Evolutionary conservation across 768 basidiomycete genomes (phyloP), one percentile per base, ranked within the genome.

Genomic region (Pulveroboletus sp.): DNA sequence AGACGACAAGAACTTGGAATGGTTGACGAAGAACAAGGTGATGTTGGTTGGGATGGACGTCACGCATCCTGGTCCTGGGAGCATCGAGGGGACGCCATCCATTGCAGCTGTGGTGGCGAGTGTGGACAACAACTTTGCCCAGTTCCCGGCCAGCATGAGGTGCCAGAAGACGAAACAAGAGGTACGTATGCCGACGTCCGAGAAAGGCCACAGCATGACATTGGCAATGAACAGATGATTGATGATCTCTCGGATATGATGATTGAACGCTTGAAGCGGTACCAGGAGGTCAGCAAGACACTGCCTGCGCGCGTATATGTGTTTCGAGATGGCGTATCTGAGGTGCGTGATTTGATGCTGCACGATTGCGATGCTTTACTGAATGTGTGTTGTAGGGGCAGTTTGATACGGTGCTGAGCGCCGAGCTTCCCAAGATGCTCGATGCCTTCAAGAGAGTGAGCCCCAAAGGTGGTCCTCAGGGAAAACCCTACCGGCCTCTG

Each of bases 1-100:
- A 10, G 83, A 84, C 29, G 62, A 71, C 0, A 57, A 50, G 2
- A 77, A 79, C 1, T 79, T 84, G 75, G 57, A 51, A 32, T 91
- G 88, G 88, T 67, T 91, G 40, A 79, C 64, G 1, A 78, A 78
- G 64, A 73, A 75, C 55, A 76, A 75, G 45, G 91, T 90, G 10
- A 92, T 93, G 85, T 69, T 93, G 60, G 82, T 93, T 4, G 90
- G 90, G 0, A 87, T 90, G 53, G 89, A 92, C 59, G 87, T 90
- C 0, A 91, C 87, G 0, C 89, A 92, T 53, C 87, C 89, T 4
- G 78, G 85, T 2, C 84, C 85, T 1, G 75, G 69, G 6, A 86
- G 85, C 54, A 63, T 72, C 43, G 74, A 75, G 3, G 90, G 90
- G 3, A 84, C 88, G 1, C 90, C 90, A 3, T 90, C 87, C 1